phyloP scores from a whole-genome alignment of 768 basidiomycete genomes.

The Pilatotrama ljubarskyi region DNA sequence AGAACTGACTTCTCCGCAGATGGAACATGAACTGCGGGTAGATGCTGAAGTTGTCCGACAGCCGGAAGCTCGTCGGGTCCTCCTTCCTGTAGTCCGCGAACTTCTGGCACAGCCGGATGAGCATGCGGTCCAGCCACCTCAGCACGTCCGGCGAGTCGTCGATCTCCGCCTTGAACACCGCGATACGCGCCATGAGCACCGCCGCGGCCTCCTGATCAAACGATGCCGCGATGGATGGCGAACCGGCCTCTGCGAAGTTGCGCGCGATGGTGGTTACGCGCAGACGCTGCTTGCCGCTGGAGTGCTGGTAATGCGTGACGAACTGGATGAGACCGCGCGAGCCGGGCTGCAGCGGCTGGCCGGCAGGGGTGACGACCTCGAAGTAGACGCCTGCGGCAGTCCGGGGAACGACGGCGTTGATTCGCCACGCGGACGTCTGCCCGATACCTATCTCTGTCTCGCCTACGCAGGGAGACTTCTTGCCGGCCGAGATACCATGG shows the following conservation, averaged over 20 bases:
- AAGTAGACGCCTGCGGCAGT: slow-evolving; percentile 94
- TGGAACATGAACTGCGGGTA: slow-evolving; percentile 99
- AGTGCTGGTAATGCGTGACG: slow-evolving; percentile 97
- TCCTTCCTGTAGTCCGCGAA: slow-evolving; percentile 99
- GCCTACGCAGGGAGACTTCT: slow-evolving; percentile 94
- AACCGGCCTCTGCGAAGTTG: slow-evolving; percentile 97
- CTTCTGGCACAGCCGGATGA: slow-evolving; percentile 97
- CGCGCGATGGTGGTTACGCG: slow-evolving; percentile 98
- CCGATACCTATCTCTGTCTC: slow-evolving; percentile 99
- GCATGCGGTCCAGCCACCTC: slow-evolving; percentile 97
- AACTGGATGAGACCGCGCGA: slow-evolving; percentile 96
- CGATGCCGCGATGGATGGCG: slow-evolving; percentile 86
- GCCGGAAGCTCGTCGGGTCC: slow-evolving; percentile 90
- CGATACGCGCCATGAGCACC: slow-evolving; percentile 97
- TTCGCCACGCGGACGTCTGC: slow-evolving; percentile 97
- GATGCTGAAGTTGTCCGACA: slow-evolving; percentile 95
- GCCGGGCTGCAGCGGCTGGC: slow-evolving; percentile 85
- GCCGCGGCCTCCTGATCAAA: slow-evolving; percentile 99
- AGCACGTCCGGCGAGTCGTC: slow-evolving; percentile 97
- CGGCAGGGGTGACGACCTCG: slow-evolving; percentile 97
- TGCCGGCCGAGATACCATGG: slow-evolving; percentile 95
- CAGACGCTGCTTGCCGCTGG: slow-evolving; percentile 90
- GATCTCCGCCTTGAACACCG: slow-evolving; percentile 98
- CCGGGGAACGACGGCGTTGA: slow-evolving; percentile 85
- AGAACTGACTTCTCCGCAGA: slow-evolving; percentile 92